Percentiles rank a stretch among this genome's conserved stretches.
phyloP scores from a whole-genome alignment of 441 rosid species.

The Bruguiera hainesii region DNA sequence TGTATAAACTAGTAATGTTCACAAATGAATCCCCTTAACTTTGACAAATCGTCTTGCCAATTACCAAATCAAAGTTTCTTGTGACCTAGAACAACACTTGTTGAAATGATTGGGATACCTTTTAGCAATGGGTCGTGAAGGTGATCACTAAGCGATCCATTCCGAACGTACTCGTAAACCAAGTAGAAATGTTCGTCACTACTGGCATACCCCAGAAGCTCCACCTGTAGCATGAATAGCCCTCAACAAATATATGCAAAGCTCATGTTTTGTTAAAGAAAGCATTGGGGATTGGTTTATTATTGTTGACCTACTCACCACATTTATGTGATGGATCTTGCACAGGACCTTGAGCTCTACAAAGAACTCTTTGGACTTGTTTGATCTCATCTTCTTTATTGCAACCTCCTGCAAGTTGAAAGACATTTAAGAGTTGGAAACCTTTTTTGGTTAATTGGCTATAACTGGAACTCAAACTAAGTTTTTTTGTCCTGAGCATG shows the following conservation, averaged over 20 bases:
- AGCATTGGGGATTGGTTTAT: neutral
- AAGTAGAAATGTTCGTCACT: slow-evolving; percentile 66
- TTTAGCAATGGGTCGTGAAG: slow-evolving; percentile 59
- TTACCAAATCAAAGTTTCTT: neutral
- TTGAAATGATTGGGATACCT: slow-evolving; percentile 27
- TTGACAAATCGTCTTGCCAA: too few species aligned
- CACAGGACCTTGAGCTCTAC: slow-evolving; percentile 62
- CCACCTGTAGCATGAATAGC: slow-evolving; percentile 37
- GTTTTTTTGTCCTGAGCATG: neutral
- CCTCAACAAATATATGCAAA: neutral
- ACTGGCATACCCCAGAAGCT: slow-evolving; percentile 57
- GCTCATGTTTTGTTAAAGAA: neutral
- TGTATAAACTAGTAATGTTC: neutral
- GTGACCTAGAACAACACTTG: neutral
- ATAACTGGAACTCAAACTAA: too few species aligned
- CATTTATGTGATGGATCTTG: slow-evolving; percentile 66
- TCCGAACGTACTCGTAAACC: slow-evolving; percentile 51
- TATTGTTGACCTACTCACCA: slow-evolving; percentile 35
- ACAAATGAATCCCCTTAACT: too few species aligned
- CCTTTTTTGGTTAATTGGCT: neutral
- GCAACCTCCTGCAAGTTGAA: slow-evolving; percentile 50
- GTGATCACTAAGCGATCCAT: slow-evolving; percentile 62
- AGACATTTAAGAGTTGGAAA: neutral
- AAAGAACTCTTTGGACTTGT: slow-evolving; percentile 60
- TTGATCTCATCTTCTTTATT: slow-evolving; percentile 67